Evolutionary conservation across 768 basidiomycete genomes (phyloP).

Genomic region (Mycena crocata): DNA sequence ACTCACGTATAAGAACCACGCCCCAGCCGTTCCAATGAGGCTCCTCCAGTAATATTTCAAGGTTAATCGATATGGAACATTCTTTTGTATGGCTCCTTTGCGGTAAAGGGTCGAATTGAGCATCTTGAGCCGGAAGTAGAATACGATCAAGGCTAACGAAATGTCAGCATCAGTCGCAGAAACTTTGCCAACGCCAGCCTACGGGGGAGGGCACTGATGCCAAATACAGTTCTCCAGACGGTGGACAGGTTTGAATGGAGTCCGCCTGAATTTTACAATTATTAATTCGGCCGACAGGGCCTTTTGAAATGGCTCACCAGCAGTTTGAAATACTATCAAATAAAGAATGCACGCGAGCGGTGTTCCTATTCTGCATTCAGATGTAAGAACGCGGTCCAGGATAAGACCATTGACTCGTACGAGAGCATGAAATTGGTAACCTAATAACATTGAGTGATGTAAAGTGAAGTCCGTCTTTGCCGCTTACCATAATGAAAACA

Average conservation of each 20-base stretch:
- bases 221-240: constrained; percentile 69
- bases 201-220: constrained; percentile 63
- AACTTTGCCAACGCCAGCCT: background rate
- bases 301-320: constrained; percentile 70
- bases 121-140: constrained; percentile 81
- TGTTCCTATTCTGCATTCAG: constrained; percentile 45
- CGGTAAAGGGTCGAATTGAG: constrained; percentile 73
- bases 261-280: constrained; percentile 16
- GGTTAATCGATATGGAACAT: constrained; percentile 71
- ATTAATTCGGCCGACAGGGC: background rate
- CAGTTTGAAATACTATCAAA: constrained; percentile 70
- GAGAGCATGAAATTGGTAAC: constrained; percentile 78
- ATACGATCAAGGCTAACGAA: constrained; percentile 71
- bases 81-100: constrained; percentile 74
- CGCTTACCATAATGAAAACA: constrained; percentile 8
- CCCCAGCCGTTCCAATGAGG: constrained; percentile 78
- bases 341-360: constrained; percentile 76
- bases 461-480: background rate
- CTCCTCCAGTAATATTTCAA: constrained; percentile 74
- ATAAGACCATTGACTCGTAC: constrained; percentile 47
- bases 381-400: background rate
- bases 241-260: constrained; percentile 23
- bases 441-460: constrained; percentile 56
- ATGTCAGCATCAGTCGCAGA: constrained; percentile 58
- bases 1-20: constrained; percentile 83